Conservation (phyloP, 306 rosid species). For the Macrotyloma uniflorum region DNA sequence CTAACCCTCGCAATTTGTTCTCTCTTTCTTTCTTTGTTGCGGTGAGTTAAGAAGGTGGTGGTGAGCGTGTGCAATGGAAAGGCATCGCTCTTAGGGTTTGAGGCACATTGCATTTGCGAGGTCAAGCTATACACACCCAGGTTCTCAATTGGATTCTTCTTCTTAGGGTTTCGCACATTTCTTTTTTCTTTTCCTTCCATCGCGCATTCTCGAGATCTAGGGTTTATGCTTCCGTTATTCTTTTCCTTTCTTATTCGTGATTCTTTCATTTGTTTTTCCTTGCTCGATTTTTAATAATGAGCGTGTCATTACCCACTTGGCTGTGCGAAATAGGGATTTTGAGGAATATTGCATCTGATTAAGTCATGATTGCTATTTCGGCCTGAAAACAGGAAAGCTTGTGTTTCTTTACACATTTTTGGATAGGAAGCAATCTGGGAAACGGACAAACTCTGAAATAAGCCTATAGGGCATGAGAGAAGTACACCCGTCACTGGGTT, state of each 20-base stretch:
- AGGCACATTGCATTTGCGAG: conserved; percentile 48
- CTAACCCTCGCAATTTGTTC: not conserved
- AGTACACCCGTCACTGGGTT: conserved; percentile 43
- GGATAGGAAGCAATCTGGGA: not conserved
- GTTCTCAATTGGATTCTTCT: conserved; percentile 59
- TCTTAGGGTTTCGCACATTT: conserved; percentile 49
- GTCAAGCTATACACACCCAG: conserved; percentile 60
- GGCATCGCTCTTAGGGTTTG: conserved; percentile 57
- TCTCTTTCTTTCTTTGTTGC: not conserved
- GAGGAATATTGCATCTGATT: conserved; percentile 17
- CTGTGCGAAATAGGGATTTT: conserved; percentile 29
- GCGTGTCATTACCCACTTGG: conserved; percentile 23
- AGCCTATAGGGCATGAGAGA: conserved; percentile 42
- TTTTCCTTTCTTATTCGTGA: not conserved
- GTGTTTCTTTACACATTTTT: conserved; percentile 25
- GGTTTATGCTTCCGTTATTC: conserved; percentile 52
- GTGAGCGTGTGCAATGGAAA: conserved; percentile 37
- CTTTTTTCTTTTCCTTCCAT: conserved; percentile 39
- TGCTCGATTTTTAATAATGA: conserved; percentile 13
- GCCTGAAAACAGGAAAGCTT: conserved; percentile 8
- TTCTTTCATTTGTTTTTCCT: conserved; percentile 9
- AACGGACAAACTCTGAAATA: conserved; percentile 4
- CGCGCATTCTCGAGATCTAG: conserved; percentile 57
- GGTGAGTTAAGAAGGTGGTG: conserved; percentile 18
- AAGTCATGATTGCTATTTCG: not conserved